Percentiles rank a stretch among this genome's conserved stretches.
phyloP scores from a whole-genome alignment of 2,329 filamentous ascomycete genomes.

The Ceratocystis papillata region DNA sequence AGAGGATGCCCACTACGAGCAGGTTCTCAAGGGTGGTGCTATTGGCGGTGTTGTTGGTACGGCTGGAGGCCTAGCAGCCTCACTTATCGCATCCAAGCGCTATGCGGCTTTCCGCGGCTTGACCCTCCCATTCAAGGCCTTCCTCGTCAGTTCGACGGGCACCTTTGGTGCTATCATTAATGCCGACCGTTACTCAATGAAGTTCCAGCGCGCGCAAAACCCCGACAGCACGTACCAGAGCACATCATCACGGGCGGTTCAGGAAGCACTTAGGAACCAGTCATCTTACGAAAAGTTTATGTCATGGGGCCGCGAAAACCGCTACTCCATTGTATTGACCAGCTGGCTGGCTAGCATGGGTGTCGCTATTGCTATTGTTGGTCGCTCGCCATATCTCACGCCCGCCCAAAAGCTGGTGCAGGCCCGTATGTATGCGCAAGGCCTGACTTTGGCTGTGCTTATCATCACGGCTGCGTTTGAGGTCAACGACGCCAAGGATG shows the following conservation, averaged over 20 bases:
- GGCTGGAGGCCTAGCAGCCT: slow-evolving; percentile 53
- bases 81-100: slow-evolving; percentile 56
- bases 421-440: slow-evolving; percentile 88
- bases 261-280: slow-evolving; percentile 47
- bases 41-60: slow-evolving; percentile 62
- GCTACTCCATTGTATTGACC: slow-evolving; percentile 74
- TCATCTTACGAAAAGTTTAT: slow-evolving; percentile 49
- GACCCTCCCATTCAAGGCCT: slow-evolving; percentile 80
- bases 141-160: slow-evolving; percentile 69
- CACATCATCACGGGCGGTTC: slow-evolving; percentile 45
- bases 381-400: slow-evolving; percentile 62
- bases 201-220: slow-evolving; percentile 60
- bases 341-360: slow-evolving; percentile 76
- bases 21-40: slow-evolving; percentile 68
- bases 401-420: slow-evolving; percentile 83
- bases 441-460: slow-evolving; percentile 72
- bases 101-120: slow-evolving; percentile 70
- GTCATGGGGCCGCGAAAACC: slow-evolving; percentile 66
- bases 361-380: slow-evolving; percentile 61
- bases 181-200: slow-evolving; percentile 59
- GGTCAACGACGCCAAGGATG: slow-evolving; percentile 62
- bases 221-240: slow-evolving; percentile 57
- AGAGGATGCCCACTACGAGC: slow-evolving; percentile 71
- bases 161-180: slow-evolving; percentile 83
- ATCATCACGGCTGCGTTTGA: slow-evolving; percentile 76